A percentile compares a stretch with the other conserved stretches of the same genome.
Conservation (phyloP, 2,329 filamentous ascomycete genomes). For the Bipolaris oryzae region DNA sequence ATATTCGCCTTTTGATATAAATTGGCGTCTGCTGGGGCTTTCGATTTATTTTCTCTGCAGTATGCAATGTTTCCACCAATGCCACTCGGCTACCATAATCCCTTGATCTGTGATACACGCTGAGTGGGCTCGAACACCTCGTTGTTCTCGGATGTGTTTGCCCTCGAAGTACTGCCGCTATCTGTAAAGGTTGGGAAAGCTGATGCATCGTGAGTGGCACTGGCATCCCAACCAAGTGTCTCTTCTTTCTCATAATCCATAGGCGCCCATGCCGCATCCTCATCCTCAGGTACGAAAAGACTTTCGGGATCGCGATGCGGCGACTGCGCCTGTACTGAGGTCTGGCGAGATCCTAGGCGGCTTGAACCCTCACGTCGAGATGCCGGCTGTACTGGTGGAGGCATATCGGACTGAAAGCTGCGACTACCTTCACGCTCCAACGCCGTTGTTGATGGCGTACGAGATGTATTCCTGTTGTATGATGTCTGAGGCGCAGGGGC, state of each 20-base stretch:
- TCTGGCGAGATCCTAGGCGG: constrained; percentile 40
- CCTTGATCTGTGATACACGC: constrained; percentile 65
- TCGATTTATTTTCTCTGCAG: neutral
- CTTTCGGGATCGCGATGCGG: constrained; percentile 66
- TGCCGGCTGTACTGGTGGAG: constrained; percentile 47
- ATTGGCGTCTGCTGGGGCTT: neutral
- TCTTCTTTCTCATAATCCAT: constrained; percentile 69
- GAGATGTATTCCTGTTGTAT: constrained; percentile 42
- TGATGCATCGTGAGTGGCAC: constrained; percentile 56
- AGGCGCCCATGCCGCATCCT: constrained; percentile 78
- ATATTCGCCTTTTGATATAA: neutral
- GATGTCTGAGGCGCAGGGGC: constrained; percentile 18
- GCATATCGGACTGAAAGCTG: constrained; percentile 49
- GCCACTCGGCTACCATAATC: constrained; percentile 38
- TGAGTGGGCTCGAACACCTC: constrained; percentile 72
- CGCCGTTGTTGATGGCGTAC: constrained; percentile 29
- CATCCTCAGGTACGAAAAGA: constrained; percentile 70
- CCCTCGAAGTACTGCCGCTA: constrained; percentile 39
- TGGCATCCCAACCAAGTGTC: constrained; percentile 76
- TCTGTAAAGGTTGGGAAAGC: constrained; percentile 55
- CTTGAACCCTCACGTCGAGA: constrained; percentile 36
- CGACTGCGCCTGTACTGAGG: constrained; percentile 22
- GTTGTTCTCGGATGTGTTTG: constrained; percentile 33
- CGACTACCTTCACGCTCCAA: constrained; percentile 29
- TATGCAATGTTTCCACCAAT: neutral